Conservation (phyloP, 208 protist species). For the Trichomonas gallinae region DNA sequence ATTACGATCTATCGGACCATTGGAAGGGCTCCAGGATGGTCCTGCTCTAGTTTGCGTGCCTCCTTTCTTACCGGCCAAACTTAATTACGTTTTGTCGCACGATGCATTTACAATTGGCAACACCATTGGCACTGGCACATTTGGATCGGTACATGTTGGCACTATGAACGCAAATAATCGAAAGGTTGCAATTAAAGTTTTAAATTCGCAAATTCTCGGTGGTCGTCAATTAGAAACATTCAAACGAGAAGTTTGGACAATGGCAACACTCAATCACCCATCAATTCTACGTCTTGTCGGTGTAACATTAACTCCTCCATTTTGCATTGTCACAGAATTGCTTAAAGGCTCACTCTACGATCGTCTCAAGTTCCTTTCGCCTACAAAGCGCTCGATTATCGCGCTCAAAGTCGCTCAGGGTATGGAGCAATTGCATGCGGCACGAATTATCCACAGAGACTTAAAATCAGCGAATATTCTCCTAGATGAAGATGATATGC, state of each 20-base stretch:
- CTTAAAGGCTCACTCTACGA: neutral
- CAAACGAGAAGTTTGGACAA: neutral
- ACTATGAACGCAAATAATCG: neutral
- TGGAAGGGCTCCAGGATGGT: neutral
- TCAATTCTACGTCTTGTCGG: neutral
- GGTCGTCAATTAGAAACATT: neutral
- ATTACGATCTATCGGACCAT: neutral
- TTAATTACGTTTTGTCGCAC: neutral
- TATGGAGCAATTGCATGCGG: conserved; percentile 45
- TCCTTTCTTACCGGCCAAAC: neutral
- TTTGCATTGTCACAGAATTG: neutral
- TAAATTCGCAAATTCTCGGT: neutral
- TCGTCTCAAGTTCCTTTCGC: neutral
- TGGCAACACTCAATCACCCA: neutral
- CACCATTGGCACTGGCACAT: neutral
- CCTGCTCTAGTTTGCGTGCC: neutral
- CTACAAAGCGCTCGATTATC: conserved; percentile 18
- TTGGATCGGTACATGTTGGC: neutral
- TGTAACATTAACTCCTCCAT: neutral
- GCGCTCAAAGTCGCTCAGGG: conserved; percentile 35
- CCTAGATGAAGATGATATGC: conserved; percentile 21
- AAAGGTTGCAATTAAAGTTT: neutral
- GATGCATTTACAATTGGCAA: neutral
- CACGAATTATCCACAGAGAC: conserved; percentile 43
- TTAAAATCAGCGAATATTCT: conserved; percentile 44